These are phyloP conservation scores for Rhodotorula paludigena DNA, from an alignment of 768 basidiomycete species.

Conservation along the genomic window DNA sequence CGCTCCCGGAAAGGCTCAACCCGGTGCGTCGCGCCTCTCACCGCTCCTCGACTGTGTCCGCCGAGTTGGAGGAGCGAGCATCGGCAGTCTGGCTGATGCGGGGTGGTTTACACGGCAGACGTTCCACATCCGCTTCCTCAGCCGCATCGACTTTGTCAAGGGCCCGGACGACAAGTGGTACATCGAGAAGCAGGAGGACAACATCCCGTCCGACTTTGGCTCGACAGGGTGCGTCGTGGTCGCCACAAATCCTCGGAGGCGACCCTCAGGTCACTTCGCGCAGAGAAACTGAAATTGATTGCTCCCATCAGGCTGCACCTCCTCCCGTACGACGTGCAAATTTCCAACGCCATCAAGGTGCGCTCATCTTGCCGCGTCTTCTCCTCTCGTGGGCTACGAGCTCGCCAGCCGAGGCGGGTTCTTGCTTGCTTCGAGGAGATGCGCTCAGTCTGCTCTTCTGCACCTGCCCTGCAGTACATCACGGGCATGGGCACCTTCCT, in stretches of 20 bases:
- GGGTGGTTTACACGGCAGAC: neutral
- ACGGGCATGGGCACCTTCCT: conserved; percentile 20
- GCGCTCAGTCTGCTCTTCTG: no score
- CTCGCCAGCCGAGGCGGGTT: no score
- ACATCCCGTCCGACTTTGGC: conserved; percentile 26
- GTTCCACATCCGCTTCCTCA: conserved; percentile 28
- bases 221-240: conserved; percentile 9
- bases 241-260: neutral
- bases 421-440: no score
- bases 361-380: neutral
- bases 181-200: conserved; percentile 35
- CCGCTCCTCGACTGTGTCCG: neutral
- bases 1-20: conserved; percentile 10
- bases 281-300: no score
- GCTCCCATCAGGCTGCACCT: neutral
- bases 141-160: conserved; percentile 25
- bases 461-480: neutral
- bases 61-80: no score
- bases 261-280: neutral
- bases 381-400: no score
- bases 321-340: conserved; percentile 21
- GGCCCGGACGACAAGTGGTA: conserved; percentile 17
- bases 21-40: neutral
- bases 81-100: no score
- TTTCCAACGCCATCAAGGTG: conserved; percentile 24